A percentile compares a stretch with the other conserved stretches of the same genome.
Conservation (phyloP, 768 basidiomycete genomes). For the Leucosporidium scottii region DNA sequence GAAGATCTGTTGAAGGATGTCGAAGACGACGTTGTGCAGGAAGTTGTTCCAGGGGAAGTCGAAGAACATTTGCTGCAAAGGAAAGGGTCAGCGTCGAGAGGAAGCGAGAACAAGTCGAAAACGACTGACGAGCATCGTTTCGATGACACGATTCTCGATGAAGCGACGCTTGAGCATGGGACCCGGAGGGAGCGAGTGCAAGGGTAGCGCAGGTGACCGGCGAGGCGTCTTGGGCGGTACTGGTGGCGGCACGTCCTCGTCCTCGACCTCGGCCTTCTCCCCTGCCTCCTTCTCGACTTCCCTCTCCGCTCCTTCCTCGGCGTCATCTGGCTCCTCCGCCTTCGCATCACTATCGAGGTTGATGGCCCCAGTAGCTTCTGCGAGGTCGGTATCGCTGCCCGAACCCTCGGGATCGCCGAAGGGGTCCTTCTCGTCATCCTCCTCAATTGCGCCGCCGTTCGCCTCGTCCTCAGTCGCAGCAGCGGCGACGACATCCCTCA, state of each 20-base stretch:
- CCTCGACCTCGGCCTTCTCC: conserved; percentile 36
- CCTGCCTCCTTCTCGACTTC: conserved; percentile 15
- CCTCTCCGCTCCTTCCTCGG: background rate
- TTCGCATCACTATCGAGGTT: conserved; percentile 32
- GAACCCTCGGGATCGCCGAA: background rate
- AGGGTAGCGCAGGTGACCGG: conserved; percentile 18
- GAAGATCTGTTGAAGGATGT: conserved; percentile 88
- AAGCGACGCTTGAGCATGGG: conserved; percentile 74
- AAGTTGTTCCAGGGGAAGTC: conserved; percentile 97
- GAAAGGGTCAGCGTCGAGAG: conserved; percentile 6
- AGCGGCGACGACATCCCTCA: conserved; percentile 31
- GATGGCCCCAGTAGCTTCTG: conserved; percentile 19
- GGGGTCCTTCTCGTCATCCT: conserved; percentile 6
- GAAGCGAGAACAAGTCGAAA: too few relatives aligned
- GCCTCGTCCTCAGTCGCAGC: background rate
- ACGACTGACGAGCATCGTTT: conserved; percentile 63
- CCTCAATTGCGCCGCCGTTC: background rate
- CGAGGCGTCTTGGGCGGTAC: conserved; percentile 20
- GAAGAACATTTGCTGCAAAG: conserved; percentile 78
- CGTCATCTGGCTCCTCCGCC: conserved; percentile 51
- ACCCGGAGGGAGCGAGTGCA: conserved; percentile 46
- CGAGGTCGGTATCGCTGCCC: background rate
- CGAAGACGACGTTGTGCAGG: conserved; percentile 91
- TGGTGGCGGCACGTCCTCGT: conserved; percentile 11
- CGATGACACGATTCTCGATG: conserved; percentile 63